Conservation (phyloP, 805 yeast genomes). For the Cyberlindnera mycetangii region DNA sequence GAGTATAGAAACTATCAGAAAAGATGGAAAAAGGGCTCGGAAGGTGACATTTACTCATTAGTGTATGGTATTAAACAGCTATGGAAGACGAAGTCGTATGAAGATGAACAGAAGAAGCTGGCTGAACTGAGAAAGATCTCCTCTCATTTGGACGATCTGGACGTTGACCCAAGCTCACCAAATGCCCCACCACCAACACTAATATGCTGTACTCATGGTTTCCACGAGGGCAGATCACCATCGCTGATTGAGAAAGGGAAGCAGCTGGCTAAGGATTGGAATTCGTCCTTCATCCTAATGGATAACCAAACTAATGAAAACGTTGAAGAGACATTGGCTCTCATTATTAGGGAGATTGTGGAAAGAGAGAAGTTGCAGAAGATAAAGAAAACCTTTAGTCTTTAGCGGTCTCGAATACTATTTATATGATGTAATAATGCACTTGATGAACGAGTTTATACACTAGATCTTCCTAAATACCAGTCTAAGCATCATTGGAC, state of each 20-base stretch:
- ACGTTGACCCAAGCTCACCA: conserved; percentile 36
- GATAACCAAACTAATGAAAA: conserved; percentile 49
- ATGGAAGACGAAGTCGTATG: conserved; percentile 43
- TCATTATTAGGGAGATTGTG: conserved; percentile 57
- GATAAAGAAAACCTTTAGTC: conserved; percentile 13
- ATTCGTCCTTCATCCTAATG: conserved; percentile 60
- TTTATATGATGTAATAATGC: background rate
- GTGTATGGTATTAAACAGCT: conserved; percentile 54
- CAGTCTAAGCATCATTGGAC: conserved; percentile 39
- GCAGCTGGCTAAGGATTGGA: conserved; percentile 57
- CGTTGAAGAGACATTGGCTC: conserved; percentile 55
- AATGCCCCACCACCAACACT: conserved; percentile 61
- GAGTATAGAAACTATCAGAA: conserved; percentile 55
- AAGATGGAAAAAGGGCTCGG: conserved; percentile 62
- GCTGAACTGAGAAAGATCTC: conserved; percentile 31
- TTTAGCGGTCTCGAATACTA: background rate
- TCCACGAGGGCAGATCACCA: conserved; percentile 59
- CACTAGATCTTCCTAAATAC: conserved; percentile 5
- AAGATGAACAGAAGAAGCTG: conserved; percentile 31
- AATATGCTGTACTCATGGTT: conserved; percentile 61
- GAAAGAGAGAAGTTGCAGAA: conserved; percentile 40
- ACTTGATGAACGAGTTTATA: background rate
- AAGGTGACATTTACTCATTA: conserved; percentile 62
- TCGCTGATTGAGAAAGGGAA: conserved; percentile 55
- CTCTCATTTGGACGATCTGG: conserved; percentile 30